Evolutionary conservation across 495 filamentous ascomycete species (phyloP).

Genomic region (Podospora didyma): DNA sequence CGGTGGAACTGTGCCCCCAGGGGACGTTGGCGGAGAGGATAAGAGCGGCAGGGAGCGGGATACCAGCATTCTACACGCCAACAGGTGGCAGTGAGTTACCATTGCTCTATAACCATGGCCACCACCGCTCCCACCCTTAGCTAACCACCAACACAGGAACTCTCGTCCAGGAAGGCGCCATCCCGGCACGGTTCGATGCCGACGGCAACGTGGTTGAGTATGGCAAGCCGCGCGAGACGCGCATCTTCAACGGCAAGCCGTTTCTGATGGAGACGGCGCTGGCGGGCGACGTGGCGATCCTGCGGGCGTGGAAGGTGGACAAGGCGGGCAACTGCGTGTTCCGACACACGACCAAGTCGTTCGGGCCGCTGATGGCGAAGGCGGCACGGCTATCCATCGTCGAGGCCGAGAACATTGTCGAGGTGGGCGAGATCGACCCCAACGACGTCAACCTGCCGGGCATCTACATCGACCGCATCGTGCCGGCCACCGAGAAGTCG

Average conservation of each 20-base stretch:
- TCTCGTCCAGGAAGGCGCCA: conserved; percentile 57
- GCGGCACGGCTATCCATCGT: conserved; percentile 61
- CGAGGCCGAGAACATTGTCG: conserved; percentile 66
- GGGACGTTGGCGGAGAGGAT: conserved; percentile 62
- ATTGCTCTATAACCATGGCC: background rate
- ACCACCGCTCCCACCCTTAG: background rate
- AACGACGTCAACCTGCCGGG: conserved; percentile 58
- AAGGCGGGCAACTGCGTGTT: conserved; percentile 62
- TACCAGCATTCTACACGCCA: conserved; percentile 64
- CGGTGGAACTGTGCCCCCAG: conserved; percentile 62
- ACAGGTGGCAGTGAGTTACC: conserved; percentile 50
- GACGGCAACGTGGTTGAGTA: conserved; percentile 51
- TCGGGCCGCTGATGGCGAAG: conserved; percentile 57
- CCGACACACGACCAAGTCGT: conserved; percentile 60
- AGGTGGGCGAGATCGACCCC: conserved; percentile 53
- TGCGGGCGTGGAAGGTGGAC: conserved; percentile 62
- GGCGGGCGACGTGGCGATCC: conserved; percentile 58
- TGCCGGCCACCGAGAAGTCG: conserved; percentile 51
- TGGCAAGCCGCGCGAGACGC: conserved; percentile 52
- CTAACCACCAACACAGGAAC: conserved; percentile 36
- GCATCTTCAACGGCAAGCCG: conserved; percentile 54
- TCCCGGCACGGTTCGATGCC: conserved; percentile 50
- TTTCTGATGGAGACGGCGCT: conserved; percentile 63
- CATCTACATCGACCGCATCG: conserved; percentile 61
- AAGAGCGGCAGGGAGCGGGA: conserved; percentile 60